Evolutionary conservation across 164 flowering plant genomes (phyloP), one percentile per base, ranked within the genome.

Genomic region (Vitis amurensis): DNA sequence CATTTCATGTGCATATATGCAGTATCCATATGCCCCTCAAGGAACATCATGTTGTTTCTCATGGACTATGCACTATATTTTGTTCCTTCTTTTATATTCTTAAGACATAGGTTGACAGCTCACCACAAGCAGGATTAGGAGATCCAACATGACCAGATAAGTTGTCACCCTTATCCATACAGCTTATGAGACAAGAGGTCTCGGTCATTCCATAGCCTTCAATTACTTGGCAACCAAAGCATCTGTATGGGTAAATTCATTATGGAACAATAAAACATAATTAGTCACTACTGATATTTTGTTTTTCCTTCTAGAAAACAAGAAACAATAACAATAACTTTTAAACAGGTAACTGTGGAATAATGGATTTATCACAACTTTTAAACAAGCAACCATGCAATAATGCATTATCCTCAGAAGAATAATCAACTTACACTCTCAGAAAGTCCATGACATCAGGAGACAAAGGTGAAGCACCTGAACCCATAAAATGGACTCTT

Each of bases 201-300:
- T 95, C 99, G 37, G 99, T 95, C 99, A 95, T 95, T 70, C 99
- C 99, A 84, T 95, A 95, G 53, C 99, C 99, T 85, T 95, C 99
- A 30, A 66, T 16, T 16, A 93, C 86, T 62, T 17, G 82, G 68
- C 97, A 85, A 53, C 99, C 92, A 84, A 95, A 95, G 87, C 96
- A 90, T 63, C 98, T 95, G 87, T 48, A 30, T 69, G 71, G 44
- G 37, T 64, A 72, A 60, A 63, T 6, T 19, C 13, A 30, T 57
- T 58, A 19, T 51, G 50, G 44, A 30, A 50, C 17, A 48, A 17
- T 5, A 15, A 27, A 23, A 0, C 4, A 64, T 11, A 3, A 37
- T 37, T 37, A 37, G 44, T 37, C 44, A 37, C 44, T 37, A 6
- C 44, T 37, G 44, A 37, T 37, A 37, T 37, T 37, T 37, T 37